Evolutionary conservation across 768 basidiomycete genomes (phyloP), one percentile per base, ranked within the genome.

Genomic region (Boletellus emodensis): DNA sequence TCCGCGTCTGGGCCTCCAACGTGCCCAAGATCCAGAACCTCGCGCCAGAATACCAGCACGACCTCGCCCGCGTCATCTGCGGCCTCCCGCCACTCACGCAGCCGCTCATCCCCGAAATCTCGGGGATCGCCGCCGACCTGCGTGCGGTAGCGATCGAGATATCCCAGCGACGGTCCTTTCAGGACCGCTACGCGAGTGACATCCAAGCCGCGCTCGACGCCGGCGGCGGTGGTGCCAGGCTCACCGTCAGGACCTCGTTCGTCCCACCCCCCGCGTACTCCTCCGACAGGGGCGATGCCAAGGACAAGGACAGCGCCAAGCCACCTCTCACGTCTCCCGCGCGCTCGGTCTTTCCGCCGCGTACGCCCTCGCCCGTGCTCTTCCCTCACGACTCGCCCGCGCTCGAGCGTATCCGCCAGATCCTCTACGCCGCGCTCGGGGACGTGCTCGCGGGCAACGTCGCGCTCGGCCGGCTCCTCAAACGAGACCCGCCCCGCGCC

Each of bases 141-240:
- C 78, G 89, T 15, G 85, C 87, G 0, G 85, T 94, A 0, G 87
- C 89, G 0, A 90, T 94, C 42, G 91, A 93, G 61, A 91, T 94
- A 55, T 85, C 86, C 49, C 89, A 90, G 66, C 69, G 91, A 5
- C 72, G 91, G 18, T 84, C 86, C 0, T 94, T 94, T 68, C 91
- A 94, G 64, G 82, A 89, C 55, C 73, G 87, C 9, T 93, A 87
- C 59, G 82, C 81, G 0, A 59, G 67, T 1, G 91, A 89, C 64
- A 66, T 94, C 3, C 89, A 93, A 62, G 86, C 84, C 2, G 90
- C 87, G 0, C 72, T 94, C 39, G 88, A 92, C 58, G 77, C 83
- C 0, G 84, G 86, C 3, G 53, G 44, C 0, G 54, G 64, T 0
- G 65, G 64, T 20, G 50, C 70, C 3, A 57, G 65, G 1, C 59